Base-by-base conservation (phyloP, 768 basidiomycete species). In the Coprinopsis sp. region DNA sequence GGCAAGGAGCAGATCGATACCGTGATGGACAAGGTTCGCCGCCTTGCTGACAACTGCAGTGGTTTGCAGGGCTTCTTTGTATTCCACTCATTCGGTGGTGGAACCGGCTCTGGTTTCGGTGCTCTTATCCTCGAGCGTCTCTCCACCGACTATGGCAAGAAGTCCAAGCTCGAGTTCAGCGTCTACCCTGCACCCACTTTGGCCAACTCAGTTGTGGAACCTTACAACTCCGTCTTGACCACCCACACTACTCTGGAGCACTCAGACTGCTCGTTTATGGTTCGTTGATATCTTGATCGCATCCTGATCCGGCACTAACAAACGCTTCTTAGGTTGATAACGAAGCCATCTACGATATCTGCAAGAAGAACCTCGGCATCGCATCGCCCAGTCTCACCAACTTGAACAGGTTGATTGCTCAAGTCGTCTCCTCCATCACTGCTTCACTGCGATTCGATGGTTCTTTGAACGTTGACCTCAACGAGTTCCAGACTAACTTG, bases 181-280 rank as follows among this genome's bases (percentile, higher is more conserved):
- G 91, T 96, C 33, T 96, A 95, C 70, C 94, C 94, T 38, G 90
- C 93, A 5, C 93, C 93, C 14, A 89, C 88, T 57, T 77, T 93
- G 68, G 87, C 91, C 38, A 96, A 85, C 71, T 97, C 95, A 28
- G 88, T 98, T 51, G 96, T 99, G 34, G 96, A 99, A 69, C 96
- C 96, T 2, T 99, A 99, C 76, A 99, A 99, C 78, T 88, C 89
- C 1, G 88, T 96, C 44, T 76, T 99, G 52, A 98, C 96, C 38
- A 99, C 96, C 39, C 96, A 99, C 69, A 97, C 96, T 33, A 98
- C 96, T 47, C 84, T 98, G 49, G 96, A 98, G 69, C 96, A 99
- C 72, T 96, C 96, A n/a, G 96, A 99, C 73, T 99, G 96, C 69
- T 97, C 96, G 29, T 99, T 99, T 79, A 98, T 99, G 95, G 96